Evolutionary conservation across 805 yeast species (phyloP), one percentile per base, ranked within the genome.

Genomic region (Candida orba): DNA sequence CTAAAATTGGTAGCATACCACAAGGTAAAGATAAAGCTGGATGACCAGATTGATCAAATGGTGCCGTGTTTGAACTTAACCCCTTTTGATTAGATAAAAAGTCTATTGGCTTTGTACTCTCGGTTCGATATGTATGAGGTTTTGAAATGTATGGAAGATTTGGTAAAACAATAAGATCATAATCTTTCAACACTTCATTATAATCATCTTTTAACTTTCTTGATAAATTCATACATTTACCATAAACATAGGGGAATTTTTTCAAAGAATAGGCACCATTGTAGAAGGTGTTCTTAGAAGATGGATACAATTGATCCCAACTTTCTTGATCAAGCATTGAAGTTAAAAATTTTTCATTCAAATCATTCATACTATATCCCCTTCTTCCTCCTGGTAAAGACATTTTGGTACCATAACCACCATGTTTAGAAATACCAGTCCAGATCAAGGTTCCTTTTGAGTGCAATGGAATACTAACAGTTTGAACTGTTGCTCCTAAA

Each of bases 391-490:
- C 13, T n/a, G 41, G 14, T 23, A 22, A 29, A 6, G 27, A 15
- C 32, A 40, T 17, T 40, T 40, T 40, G n/a, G 17, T 40, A 6
- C 20, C 12, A 25, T 43, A 46, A 4, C 45, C 64, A 34, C 56
- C 57, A 42, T 48, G 51, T 45, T 58, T 59, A 41, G 49, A 64
- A 42, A 53, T 60, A 33, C 59, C 57, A 48, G 66, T 63, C 70
- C 70, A 65, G 37, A 66, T 57, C 31, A 62, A 63, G 8, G 70
- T 66, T 10, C 67, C 71, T 36, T 54, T 52, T 3, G 62, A 6
- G n/a, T 39, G 41, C 24, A 39, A 12, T 17, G 41, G 41, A 24
- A 39, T n/a, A n/a, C 41, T 39, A 20, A 39, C 41, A 22, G 15
- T 23, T 17, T 39, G 30, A 15, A 20, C 35, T 15, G 20, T 32